Conservation (phyloP, 306 rosid species). For the Cucumis hystrix region DNA sequence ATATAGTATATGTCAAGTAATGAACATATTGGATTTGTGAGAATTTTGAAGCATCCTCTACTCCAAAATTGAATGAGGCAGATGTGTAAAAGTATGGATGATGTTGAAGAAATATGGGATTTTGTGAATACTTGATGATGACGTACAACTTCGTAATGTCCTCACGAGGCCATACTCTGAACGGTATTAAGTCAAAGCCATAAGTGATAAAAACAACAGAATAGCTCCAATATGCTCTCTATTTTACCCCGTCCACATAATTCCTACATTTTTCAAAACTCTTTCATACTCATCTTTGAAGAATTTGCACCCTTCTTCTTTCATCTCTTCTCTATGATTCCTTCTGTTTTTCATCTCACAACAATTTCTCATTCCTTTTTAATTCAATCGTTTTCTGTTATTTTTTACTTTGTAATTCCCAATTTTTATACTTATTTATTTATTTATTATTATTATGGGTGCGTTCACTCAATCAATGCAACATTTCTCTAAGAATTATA, state of each 20-base stretch:
- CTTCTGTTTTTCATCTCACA: conserved; percentile 21
- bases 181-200: not conserved
- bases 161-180: not conserved
- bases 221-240: not conserved
- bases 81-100: no score
- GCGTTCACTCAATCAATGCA: not conserved
- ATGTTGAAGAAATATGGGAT: no score
- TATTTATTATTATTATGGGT: no score
- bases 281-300: conserved; percentile 19
- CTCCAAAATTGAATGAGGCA: no score
- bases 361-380: not conserved
- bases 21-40: no score
- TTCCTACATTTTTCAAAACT: conserved; percentile 24
- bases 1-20: no score
- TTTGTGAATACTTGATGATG: no score
- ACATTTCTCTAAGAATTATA: not conserved
- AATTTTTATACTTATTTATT: no score
- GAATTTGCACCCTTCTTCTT: conserved; percentile 26
- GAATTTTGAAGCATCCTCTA: no score
- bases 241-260: not conserved
- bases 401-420: no score
- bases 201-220: not conserved
- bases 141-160: no score
- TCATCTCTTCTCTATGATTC: conserved; percentile 22
- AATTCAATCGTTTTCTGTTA: no score